Evolutionary conservation across 2,329 filamentous ascomycete genomes (phyloP), one percentile per base, ranked within the genome.

Genomic region (Pseudogymnoascus sp.): DNA sequence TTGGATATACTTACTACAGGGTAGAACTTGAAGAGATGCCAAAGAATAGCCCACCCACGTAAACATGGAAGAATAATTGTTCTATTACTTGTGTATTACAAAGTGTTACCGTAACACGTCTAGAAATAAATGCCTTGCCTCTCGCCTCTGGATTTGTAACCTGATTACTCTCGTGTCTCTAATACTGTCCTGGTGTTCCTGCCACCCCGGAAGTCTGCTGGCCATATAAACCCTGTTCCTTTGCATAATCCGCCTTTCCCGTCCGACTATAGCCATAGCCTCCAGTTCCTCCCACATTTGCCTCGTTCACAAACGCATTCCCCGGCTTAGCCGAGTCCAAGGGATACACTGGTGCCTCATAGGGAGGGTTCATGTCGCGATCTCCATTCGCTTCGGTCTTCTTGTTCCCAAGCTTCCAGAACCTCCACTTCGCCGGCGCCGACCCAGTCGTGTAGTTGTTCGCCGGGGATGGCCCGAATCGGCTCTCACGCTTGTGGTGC

Each of bases 401-500:
- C 13, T 50, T 54, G 33, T 33, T 54, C 26, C 44, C 44, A 17
- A 54, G 44, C 44, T 54, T 54, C 44, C 44, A 54, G 44, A 54
- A 54, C 8, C 7, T 31, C 44, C 44, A 71, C 37, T 66, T 68
- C 71, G 77, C 60, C 66, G 69, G 63, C 71, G 78, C 10, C 73
- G 77, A 79, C 60, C 84, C 85, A 40, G 77, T 78, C 31, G 87
- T 89, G 77, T 91, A 91, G 74, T 84, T 79, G 76, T 88, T 88
- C 65, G 76, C 73, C 21, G 86, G 85, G 58, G 79, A 78, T 36
- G 85, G 87, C 11, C 87, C 87, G 71, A 82, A 89, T 60, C 84
- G 83, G 78, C 88, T 89, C 76, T 90, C 86, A 69, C 85, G 86
- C 76, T 85, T 84, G 78, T 89, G 87, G 73, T 89, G 80, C 63